A percentile compares a stretch with the other conserved stretches of the same genome.
Conservation (phyloP, 371 early-diverging fungal genomes). For the Basidiobolus meristosporus region DNA sequence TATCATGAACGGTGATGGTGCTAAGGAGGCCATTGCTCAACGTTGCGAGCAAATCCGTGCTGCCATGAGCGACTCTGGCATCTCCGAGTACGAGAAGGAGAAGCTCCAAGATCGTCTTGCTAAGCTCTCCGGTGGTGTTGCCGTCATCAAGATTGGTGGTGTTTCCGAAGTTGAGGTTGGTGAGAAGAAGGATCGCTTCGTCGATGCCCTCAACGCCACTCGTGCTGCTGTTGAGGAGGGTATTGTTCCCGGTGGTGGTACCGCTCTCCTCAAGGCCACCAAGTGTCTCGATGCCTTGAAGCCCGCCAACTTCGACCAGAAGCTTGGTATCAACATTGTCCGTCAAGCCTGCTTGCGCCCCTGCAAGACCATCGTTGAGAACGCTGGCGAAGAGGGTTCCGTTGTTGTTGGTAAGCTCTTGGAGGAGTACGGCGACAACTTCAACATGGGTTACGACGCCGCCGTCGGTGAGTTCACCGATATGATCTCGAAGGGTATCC, state of each 20-base stretch:
- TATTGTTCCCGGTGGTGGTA: conserved; percentile 94
- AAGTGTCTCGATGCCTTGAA: conserved; percentile 53
- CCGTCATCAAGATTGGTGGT: conserved; percentile 95
- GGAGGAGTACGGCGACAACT: conserved; percentile 45
- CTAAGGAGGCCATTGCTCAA: conserved; percentile 68
- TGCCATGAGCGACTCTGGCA: conserved; percentile 55
- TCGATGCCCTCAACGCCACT: conserved; percentile 94
- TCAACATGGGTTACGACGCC: conserved; percentile 88
- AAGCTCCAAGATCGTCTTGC: conserved; percentile 97
- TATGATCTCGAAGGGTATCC: conserved; percentile 87
- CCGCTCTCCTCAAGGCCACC: conserved; percentile 85
- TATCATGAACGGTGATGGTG: conserved; percentile 76
- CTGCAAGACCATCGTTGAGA: conserved; percentile 81
- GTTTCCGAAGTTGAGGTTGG: conserved; percentile 95
- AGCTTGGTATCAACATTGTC: conserved; percentile 88
- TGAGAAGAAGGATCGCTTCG: conserved; percentile 97
- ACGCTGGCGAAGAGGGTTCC: conserved; percentile 91
- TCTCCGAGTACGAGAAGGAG: conserved; percentile 92
- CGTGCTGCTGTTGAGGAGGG: conserved; percentile 98
- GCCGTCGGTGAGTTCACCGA: conserved; percentile 77
- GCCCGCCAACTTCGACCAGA: conserved; percentile 92
- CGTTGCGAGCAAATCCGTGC: conserved; percentile 92
- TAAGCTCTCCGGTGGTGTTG: conserved; percentile 93
- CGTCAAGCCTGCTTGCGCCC: conserved; percentile 84
- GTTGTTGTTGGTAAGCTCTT: conserved; percentile 89